Evolutionary conservation across 371 early-diverging fungal species (phyloP).

Genomic region (Furculomyces boomerangus): DNA sequence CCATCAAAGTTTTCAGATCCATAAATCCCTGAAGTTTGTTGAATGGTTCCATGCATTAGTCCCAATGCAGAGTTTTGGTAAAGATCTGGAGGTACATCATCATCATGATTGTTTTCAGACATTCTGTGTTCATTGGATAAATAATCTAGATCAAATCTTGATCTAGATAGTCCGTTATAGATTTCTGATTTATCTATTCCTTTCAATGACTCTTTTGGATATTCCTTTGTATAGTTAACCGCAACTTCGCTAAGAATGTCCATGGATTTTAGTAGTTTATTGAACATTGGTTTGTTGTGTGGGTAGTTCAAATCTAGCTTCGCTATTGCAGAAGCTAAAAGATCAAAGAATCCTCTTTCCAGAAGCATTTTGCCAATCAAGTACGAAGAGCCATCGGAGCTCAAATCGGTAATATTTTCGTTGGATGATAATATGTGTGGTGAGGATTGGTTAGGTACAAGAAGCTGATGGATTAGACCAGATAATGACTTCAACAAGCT

Average conservation of each 20-base stretch:
- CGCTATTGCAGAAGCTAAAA: slow-evolving; percentile 55
- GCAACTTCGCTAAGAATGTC: slow-evolving; percentile 76
- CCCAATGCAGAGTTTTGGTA: slow-evolving; percentile 84
- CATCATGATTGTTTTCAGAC: slow-evolving; percentile 18
- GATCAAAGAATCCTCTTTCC: slow-evolving; percentile 69
- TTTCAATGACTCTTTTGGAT: slow-evolving; percentile 15
- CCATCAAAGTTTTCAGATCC: slow-evolving; percentile 31
- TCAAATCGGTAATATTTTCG: too few species aligned
- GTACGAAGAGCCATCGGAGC: background rate
- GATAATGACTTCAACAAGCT: slow-evolving; percentile 7
- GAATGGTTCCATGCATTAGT: slow-evolving; percentile 44
- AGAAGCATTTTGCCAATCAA: slow-evolving; percentile 63
- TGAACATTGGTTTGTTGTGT: slow-evolving; percentile 48
- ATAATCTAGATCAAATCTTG: slow-evolving; percentile 13
- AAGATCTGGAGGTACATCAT: slow-evolving; percentile 62
- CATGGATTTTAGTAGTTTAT: slow-evolving; percentile 62
- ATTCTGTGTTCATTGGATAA: slow-evolving; percentile 11
- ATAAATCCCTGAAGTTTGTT: slow-evolving; percentile 12
- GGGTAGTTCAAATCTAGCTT: slow-evolving; percentile 87
- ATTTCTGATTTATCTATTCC: slow-evolving; percentile 26
- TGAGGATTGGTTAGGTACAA: slow-evolving; percentile 14
- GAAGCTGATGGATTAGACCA: slow-evolving; percentile 38
- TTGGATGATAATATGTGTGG: background rate
- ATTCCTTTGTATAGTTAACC: slow-evolving; percentile 47
- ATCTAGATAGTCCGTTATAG: background rate